Evolutionary conservation across 768 basidiomycete species (phyloP).

Genomic region (Candolleomyces efflorescens): DNA sequence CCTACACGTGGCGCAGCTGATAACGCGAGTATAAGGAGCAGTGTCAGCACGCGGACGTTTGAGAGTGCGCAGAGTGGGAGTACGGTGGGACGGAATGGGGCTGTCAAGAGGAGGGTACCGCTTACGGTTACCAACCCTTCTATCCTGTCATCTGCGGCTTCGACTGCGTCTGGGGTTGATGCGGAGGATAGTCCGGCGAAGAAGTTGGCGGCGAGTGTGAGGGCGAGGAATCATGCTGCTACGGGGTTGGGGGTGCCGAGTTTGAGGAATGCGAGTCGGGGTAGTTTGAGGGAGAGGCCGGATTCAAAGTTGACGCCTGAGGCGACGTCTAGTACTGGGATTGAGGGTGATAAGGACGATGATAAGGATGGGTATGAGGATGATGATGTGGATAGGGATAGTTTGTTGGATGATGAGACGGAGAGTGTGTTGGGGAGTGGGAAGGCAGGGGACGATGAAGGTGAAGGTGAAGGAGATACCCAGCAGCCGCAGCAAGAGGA

Average conservation of each 20-base stretch:
- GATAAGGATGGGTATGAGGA: slow-evolving; percentile 10
- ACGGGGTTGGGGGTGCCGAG: slow-evolving; percentile 14
- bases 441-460: slow-evolving; percentile 2
- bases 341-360: not conserved
- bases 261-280: not conserved
- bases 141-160: too few species aligned
- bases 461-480: not conserved
- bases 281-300: slow-evolving; percentile 38
- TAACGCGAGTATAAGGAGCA: slow-evolving; percentile 3
- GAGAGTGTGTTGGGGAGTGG: slow-evolving; percentile 2
- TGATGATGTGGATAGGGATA: slow-evolving; percentile 8
- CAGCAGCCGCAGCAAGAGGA: too few species aligned
- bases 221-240: slow-evolving; percentile 20
- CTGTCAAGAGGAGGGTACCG: not conserved
- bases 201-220: slow-evolving; percentile 15
- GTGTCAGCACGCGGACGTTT: slow-evolving; percentile 12
- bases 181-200: slow-evolving; percentile 24
- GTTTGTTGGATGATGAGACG: slow-evolving; percentile 12
- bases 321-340: not conserved
- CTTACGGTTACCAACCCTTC: not conserved
- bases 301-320: slow-evolving; percentile 72
- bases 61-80: slow-evolving; percentile 10
- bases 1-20: not conserved
- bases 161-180: too few species aligned
- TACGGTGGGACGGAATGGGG: slow-evolving; percentile 13